These are phyloP conservation scores for Monosporascus sp. DNA, from an alignment of 2,329 filamentous ascomycete genomes.

Conservation along the genomic window DNA sequence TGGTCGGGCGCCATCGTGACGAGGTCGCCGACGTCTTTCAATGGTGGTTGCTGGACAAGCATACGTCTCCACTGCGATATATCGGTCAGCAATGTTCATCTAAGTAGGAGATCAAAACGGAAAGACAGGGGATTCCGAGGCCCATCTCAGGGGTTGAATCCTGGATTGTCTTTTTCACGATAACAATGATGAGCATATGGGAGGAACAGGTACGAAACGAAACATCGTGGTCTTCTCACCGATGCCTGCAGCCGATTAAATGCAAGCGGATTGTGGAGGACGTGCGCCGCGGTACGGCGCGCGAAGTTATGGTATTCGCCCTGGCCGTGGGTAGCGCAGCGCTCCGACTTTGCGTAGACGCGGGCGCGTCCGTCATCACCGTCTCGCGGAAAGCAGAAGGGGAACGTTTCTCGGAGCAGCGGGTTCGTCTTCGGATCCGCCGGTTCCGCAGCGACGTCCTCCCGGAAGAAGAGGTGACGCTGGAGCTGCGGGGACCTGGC, in stretches of 20 bases:
- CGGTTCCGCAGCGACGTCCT: not conserved
- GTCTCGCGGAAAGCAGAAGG: not conserved
- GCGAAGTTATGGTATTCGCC: not conserved
- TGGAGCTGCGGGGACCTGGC: constrained; percentile 3
- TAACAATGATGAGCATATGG: too few species aligned
- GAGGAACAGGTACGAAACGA: too few species aligned
- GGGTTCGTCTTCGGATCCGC: not conserved
- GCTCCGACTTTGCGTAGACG: not conserved
- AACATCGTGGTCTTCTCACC: not conserved
- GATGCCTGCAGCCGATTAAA: constrained; percentile 1
- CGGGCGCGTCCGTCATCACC: not conserved
- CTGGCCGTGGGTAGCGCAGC: not conserved
- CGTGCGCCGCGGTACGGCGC: not conserved
- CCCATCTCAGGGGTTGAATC: too few species aligned
- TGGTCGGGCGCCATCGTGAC: not conserved
- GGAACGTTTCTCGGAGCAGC: constrained; percentile 2
- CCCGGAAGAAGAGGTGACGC: constrained; percentile 5
- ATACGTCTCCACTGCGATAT: constrained; percentile 3
- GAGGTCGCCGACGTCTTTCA: not conserved
- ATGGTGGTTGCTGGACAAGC: constrained; percentile 6
- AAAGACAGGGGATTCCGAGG: too few species aligned
- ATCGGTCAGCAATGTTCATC: not conserved
- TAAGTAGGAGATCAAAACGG: not conserved
- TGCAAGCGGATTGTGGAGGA: not conserved
- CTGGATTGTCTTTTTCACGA: too few species aligned